Conservation (phyloP, 129 eudicot genomes). For the Pittosporum tobira region DNA sequence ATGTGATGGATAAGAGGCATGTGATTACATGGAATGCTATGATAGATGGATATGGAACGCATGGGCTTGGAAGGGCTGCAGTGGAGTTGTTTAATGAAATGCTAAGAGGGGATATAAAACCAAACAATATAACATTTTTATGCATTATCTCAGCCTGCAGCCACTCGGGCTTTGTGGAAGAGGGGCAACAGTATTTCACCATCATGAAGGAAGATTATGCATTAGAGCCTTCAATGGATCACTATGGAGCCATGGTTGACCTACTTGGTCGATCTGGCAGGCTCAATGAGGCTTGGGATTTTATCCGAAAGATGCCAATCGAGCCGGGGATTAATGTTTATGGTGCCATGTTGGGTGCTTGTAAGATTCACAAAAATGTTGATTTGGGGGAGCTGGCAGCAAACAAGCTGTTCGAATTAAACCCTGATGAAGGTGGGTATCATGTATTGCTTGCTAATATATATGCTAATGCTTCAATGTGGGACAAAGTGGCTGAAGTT, state of each 20-base stretch:
- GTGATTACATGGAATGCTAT: constrained; percentile 92
- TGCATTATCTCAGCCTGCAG: constrained; percentile 91
- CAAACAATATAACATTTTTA: constrained; percentile 66
- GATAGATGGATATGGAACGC: constrained; percentile 98
- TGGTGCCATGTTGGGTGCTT: constrained; percentile 95
- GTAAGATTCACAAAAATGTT: constrained; percentile 83
- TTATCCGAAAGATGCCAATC: constrained; percentile 65
- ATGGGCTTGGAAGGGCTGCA: constrained; percentile 65
- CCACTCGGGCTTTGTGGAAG: constrained; percentile 77
- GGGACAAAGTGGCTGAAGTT: constrained; percentile 81
- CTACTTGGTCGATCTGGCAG: constrained; percentile 81
- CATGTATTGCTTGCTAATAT: constrained; percentile 82
- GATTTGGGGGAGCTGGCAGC: constrained; percentile 79
- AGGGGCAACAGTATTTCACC: constrained; percentile 50
- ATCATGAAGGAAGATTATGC: constrained; percentile 59
- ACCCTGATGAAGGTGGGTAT: constrained; percentile 80
- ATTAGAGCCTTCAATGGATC: constrained; percentile 75
- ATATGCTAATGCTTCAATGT: constrained; percentile 64
- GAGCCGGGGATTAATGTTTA: constrained; percentile 59
- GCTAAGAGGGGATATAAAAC: constrained; percentile 38
- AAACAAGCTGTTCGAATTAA: constrained; percentile 48
- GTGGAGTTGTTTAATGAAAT: constrained; percentile 48
- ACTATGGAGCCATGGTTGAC: constrained; percentile 94
- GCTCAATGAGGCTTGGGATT: constrained; percentile 80
- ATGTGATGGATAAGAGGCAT: constrained; percentile 55